Evolutionary conservation across 140 eudicot species (phyloP), one percentile per base, ranked within the genome.

Genomic region (Oenanthe javanica): DNA sequence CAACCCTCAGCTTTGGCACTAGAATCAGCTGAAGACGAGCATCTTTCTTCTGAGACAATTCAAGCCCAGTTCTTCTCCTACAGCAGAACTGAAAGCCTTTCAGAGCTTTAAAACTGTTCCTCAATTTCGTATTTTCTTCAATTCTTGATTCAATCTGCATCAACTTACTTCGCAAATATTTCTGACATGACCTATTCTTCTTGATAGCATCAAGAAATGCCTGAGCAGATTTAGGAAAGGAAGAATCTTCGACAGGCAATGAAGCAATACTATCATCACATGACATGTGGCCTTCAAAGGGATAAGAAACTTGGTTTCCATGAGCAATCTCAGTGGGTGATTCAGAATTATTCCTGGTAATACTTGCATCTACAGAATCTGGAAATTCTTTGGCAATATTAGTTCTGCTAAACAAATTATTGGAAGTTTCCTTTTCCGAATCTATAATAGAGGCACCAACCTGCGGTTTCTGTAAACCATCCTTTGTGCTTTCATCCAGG

Each of bases 201-300:
- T 91, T 95, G 77, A 95, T 92, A 43, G 99, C 97, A 82, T 95
- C 97, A 83, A 92, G 77, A 86, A 92, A 90, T 57, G 89, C 90
- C 77, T 81, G 91, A 19, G 97, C 99, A 52, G 87, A 84, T 82
- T 82, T 85, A 19, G 97, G 95, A 64, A 92, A 92, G 67, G 87
- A 77, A 79, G 89, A 76, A 70, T 50, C 83, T 78, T 81, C 80
- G 59, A 38, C 80, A 31, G 97, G 84, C 25, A 72, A 48, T 52
- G 70, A 67, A 75, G 79, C 75, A n/a, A 81, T 86, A 80, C 80
- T 71, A 81, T 84, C 90, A 82, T 72, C 81, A 64, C 85, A 85
- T 36, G 88, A 75, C 61, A 72, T 86, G 64, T 77, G 85, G 81
- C 84, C 76, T 36, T 83, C 89, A 80, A 47, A 50, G 52, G 64